Percentiles rank a stretch among this genome's conserved stretches.
phyloP scores from a whole-genome alignment of 495 filamentous ascomycete genomes.

The Neurospora sp. region DNA sequence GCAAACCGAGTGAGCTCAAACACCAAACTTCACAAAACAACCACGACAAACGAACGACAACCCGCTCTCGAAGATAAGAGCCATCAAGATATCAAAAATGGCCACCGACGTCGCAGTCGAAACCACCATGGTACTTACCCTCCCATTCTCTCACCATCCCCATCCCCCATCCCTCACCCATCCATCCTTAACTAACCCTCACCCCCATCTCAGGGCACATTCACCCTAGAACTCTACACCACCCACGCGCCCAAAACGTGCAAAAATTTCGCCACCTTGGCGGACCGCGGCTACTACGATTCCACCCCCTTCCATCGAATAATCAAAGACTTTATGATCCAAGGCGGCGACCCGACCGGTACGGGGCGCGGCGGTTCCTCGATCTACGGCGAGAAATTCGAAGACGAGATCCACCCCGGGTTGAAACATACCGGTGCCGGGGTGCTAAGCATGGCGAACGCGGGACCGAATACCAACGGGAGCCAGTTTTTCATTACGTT shows the following conservation, averaged over 20 bases:
- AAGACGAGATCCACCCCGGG: constrained; percentile 68
- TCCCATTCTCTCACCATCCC: no score
- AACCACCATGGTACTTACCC: constrained; percentile 48
- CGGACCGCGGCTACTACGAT: constrained; percentile 77
- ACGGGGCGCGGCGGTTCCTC: constrained; percentile 83
- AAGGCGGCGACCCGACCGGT: constrained; percentile 92
- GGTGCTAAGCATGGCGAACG: constrained; percentile 91
- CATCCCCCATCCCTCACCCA: constrained; percentile 11
- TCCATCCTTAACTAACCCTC: neutral
- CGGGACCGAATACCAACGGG: constrained; percentile 88
- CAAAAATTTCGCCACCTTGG: constrained; percentile 77
- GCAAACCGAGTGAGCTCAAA: neutral
- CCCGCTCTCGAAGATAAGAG: neutral
- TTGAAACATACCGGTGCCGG: constrained; percentile 94
- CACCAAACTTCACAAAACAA: neutral
- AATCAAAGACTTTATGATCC: constrained; percentile 94
- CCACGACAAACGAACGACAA: neutral
- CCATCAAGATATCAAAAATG: constrained; percentile 33
- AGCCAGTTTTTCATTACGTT: constrained; percentile 84
- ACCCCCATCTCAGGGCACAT: constrained; percentile 50
- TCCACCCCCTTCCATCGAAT: constrained; percentile 81
- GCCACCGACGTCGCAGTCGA: constrained; percentile 66
- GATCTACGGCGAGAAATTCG: constrained; percentile 93
- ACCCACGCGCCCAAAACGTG: constrained; percentile 52
- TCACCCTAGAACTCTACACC: constrained; percentile 80